Evolutionary conservation across 2,329 filamentous ascomycete genomes (phyloP).

Genomic region (Cercospora berteroae): DNA sequence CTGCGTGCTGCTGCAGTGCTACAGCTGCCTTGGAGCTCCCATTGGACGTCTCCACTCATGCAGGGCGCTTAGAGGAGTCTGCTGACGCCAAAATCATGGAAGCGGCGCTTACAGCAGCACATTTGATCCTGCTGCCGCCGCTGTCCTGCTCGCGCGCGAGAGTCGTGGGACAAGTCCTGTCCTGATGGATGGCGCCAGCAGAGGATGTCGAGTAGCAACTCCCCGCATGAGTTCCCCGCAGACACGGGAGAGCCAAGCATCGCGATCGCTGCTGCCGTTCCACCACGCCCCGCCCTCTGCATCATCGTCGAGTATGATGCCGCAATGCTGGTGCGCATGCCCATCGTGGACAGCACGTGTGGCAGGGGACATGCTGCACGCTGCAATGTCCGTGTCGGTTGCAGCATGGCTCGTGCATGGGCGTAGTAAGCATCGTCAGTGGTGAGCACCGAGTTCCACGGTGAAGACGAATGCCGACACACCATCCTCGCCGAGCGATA

Average conservation of each 20-base stretch:
- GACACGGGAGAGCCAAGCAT: background rate
- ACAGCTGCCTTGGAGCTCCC: constrained; percentile 17
- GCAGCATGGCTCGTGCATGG: background rate
- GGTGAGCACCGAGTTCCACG: no score
- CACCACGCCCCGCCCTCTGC: background rate
- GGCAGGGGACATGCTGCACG: background rate
- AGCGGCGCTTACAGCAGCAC: constrained; percentile 17
- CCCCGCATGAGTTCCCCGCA: background rate
- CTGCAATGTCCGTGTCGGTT: background rate
- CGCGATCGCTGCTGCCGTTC: background rate
- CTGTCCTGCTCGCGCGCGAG: background rate
- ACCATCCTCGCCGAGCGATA: no score
- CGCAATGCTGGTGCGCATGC: background rate
- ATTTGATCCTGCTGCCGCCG: background rate
- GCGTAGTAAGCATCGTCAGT: no score
- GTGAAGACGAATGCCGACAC: background rate
- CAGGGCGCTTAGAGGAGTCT: constrained; percentile 18
- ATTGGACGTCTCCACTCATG: constrained; percentile 20
- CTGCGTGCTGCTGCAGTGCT: constrained; percentile 15
- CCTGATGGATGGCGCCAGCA: background rate
- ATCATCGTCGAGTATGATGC: background rate
- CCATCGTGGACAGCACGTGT: background rate
- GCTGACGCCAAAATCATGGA: constrained; percentile 13
- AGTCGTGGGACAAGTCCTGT: background rate
- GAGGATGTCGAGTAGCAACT: background rate